A percentile compares a stretch with the other conserved stretches of the same genome.
These are phyloP conservation scores for Geotrichum armillariae DNA, from an alignment of 1,139 yeast genomes.

Conservation along the genomic window DNA sequence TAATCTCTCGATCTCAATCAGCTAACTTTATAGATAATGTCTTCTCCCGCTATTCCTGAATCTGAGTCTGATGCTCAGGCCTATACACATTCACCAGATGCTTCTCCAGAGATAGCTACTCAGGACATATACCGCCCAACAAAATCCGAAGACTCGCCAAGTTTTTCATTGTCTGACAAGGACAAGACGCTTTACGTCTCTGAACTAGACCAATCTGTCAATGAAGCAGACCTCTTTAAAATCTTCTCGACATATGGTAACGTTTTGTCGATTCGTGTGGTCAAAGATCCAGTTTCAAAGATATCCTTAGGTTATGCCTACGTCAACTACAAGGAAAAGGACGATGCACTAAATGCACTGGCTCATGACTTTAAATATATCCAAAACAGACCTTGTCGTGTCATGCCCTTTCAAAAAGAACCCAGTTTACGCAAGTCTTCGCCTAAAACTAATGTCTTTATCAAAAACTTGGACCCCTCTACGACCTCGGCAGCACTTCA, in stretches of 20 bases:
- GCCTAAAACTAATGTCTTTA: conserved; percentile 63
- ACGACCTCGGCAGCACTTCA: conserved; percentile 78
- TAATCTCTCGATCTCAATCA: neutral
- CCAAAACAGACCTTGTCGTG: conserved; percentile 86
- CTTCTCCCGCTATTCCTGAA: too few relatives aligned
- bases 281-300: conserved; percentile 87
- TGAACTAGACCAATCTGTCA: conserved; percentile 20
- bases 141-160: conserved; percentile 2
- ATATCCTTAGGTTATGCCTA: conserved; percentile 91
- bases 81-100: conserved; percentile 9
- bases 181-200: conserved; percentile 21
- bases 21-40: too few relatives aligned
- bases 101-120: conserved; percentile 17
- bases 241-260: conserved; percentile 82
- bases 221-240: conserved; percentile 45
- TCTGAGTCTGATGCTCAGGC: too few relatives aligned
- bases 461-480: conserved; percentile 82
- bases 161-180: conserved; percentile 3
- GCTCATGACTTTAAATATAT: conserved; percentile 78
- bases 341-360: conserved; percentile 69
- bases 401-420: conserved; percentile 93
- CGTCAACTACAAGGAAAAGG: conserved; percentile 78
- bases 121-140: conserved; percentile 19
- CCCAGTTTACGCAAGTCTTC: conserved; percentile 70
- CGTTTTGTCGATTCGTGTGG: conserved; percentile 85